Evolutionary conservation across 192 early-diverging fungal species (phyloP).

Genomic region (Gigaspora rosea): DNA sequence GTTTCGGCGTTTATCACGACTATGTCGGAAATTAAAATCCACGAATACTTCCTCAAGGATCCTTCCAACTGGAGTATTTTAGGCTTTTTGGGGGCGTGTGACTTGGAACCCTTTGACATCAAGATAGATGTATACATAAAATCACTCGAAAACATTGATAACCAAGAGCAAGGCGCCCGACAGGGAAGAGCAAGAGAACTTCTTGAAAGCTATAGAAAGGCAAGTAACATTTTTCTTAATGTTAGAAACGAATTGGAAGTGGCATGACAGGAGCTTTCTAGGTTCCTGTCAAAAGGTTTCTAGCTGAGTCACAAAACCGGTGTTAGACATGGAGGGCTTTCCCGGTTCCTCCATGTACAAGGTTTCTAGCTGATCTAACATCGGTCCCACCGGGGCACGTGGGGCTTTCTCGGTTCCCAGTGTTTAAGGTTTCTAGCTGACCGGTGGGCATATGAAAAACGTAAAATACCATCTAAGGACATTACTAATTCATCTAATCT

Average conservation of each 20-base stretch:
- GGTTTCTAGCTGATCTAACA: slow-evolving; percentile 26
- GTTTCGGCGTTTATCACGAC: background rate
- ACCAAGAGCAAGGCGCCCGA: background rate
- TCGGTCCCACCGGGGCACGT: slow-evolving; percentile 29
- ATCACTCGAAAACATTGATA: slow-evolving; percentile 13
- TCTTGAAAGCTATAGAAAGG: slow-evolving; percentile 21
- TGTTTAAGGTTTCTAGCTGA: slow-evolving; percentile 28
- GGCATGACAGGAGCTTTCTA: background rate
- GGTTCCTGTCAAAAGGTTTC: background rate
- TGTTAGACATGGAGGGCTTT: slow-evolving; percentile 27
- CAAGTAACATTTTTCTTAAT: slow-evolving; percentile 20
- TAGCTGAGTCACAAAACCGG: slow-evolving; percentile 30
- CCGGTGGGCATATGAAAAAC: background rate
- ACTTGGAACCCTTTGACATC: background rate
- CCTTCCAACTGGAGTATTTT: slow-evolving; percentile 15
- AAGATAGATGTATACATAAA: slow-evolving; percentile 26
- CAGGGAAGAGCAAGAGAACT: background rate
- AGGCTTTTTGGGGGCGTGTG: slow-evolving; percentile 10
- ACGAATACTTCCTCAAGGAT: background rate
- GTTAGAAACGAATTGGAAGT: background rate
- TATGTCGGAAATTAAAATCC: background rate
- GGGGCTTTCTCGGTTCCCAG: slow-evolving; percentile 31
- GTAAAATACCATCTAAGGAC: background rate
- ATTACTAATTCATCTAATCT: slow-evolving; percentile 30
- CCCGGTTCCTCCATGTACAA: slow-evolving; percentile 26